Evolutionary conservation across 805 yeast genomes (phyloP).

Genomic region (Lipomyces chichibuensis): DNA sequence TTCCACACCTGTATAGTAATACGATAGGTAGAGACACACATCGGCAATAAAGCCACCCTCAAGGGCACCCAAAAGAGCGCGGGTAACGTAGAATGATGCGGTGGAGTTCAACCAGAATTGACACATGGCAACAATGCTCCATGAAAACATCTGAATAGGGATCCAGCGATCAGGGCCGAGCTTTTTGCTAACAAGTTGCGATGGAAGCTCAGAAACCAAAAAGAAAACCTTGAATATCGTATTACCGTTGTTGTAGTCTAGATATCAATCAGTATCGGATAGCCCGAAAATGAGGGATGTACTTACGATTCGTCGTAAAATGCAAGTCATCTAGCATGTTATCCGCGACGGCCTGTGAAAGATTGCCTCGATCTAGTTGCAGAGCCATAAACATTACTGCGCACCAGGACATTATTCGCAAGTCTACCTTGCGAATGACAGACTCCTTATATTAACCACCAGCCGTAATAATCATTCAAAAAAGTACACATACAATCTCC

Average conservation of each 20-base stretch:
- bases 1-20: constrained; percentile 62
- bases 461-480: neutral
- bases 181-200: constrained; percentile 65
- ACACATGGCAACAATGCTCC: constrained; percentile 59
- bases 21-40: constrained; percentile 60
- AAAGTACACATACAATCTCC: constrained; percentile 49
- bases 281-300: too few species aligned
- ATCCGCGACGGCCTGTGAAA: constrained; percentile 60
- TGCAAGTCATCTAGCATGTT: constrained; percentile 55
- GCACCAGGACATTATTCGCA: constrained; percentile 57
- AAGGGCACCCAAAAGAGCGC: constrained; percentile 58
- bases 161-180: constrained; percentile 67
- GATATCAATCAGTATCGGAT: neutral
- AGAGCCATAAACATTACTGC: constrained; percentile 60
- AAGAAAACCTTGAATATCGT: constrained; percentile 59
- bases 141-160: constrained; percentile 57
- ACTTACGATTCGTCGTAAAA: constrained; percentile 52
- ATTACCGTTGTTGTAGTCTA: constrained; percentile 35
- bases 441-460: constrained; percentile 28
- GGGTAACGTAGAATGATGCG: constrained; percentile 51
- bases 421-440: constrained; percentile 56
- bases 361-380: constrained; percentile 59
- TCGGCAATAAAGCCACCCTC: constrained; percentile 72
- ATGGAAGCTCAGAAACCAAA: constrained; percentile 62
- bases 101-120: constrained; percentile 52